Conservation (phyloP, 192 early-diverging fungal genomes). For the Globomyces pollinis-pini region DNA sequence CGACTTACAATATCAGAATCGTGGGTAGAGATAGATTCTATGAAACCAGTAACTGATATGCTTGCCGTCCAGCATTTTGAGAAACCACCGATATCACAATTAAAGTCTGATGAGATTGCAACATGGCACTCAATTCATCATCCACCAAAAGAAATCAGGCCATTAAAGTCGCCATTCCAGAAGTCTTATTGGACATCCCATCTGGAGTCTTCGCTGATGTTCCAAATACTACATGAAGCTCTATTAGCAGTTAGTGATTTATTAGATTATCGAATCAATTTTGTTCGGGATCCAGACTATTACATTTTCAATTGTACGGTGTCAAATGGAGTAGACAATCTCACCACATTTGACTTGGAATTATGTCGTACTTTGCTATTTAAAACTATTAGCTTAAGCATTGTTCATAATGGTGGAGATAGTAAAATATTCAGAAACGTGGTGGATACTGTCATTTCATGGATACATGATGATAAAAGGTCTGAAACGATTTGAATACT, state of each 20-base stretch:
- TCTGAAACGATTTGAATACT: no score
- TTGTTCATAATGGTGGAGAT: background rate
- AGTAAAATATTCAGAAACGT: background rate
- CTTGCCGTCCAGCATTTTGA: no score
- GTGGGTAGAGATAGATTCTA: no score
- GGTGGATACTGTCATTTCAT: background rate
- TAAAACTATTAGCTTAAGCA: background rate
- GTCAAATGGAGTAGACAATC: background rate
- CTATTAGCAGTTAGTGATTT: background rate
- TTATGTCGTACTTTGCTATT: background rate
- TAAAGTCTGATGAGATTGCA: background rate
- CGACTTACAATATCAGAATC: no score
- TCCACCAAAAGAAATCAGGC: background rate
- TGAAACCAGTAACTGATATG: no score
- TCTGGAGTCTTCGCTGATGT: background rate
- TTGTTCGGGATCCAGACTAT: background rate
- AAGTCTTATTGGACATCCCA: background rate
- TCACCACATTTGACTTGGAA: background rate
- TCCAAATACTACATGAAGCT: background rate
- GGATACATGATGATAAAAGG: no score
- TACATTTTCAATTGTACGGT: background rate
- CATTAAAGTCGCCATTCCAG: background rate
- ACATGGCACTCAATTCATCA: constrained; percentile 2
- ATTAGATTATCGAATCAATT: no score
- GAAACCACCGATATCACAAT: no score